Evolutionary conservation across 1,284 basidiomycete species (phyloP), one percentile per base, ranked within the genome.

Genomic region (Waitea zeae): DNA sequence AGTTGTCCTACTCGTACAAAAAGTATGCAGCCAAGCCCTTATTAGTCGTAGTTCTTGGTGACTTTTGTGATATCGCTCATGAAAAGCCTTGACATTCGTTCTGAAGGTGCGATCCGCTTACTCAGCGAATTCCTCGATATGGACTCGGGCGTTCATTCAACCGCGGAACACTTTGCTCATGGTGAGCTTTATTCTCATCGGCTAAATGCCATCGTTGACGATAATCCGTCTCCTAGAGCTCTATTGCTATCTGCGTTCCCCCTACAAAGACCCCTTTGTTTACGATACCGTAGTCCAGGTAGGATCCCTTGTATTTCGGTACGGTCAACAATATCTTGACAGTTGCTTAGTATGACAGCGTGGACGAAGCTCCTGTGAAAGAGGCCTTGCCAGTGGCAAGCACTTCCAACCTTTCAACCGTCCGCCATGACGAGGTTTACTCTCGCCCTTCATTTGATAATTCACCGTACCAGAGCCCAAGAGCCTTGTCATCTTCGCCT

Each of bases 91-190:
- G 87, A 92, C 53, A 79, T 90, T 38, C 80, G 87, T 30, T 81
- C 84, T 7, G 82, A 90, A 51, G 71, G 77, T 15, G 79, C 84
- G 20, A 64, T 90, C 30, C 77, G 81, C 44, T 56, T 90, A 7
- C 59, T 92, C 3, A 62, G 79, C 9, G 87, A 89, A 44, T 87
- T 88, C 52, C 61, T 92, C 24, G 87, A 90, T 47, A 64, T 83
- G 53, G 78, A 79, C 42, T 50, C 53, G 5, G 59, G 64, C 3
- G 69, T 69, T 41, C 67, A 69, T 38, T 54, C 60, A 22, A 79
- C 80, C 42, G 79, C 87, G 7, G 86, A 92, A 48, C 88, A 90
- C 53, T 88, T 92, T 54, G 79, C 78, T 5, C 87, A 92, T 56
- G 82, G 82, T 82, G 44, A 46, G 67, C 51, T n/a, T 12, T 20